Base-by-base conservation (phyloP, 306 rosid genomes). In the Vigna reflexopilosa region DNA sequence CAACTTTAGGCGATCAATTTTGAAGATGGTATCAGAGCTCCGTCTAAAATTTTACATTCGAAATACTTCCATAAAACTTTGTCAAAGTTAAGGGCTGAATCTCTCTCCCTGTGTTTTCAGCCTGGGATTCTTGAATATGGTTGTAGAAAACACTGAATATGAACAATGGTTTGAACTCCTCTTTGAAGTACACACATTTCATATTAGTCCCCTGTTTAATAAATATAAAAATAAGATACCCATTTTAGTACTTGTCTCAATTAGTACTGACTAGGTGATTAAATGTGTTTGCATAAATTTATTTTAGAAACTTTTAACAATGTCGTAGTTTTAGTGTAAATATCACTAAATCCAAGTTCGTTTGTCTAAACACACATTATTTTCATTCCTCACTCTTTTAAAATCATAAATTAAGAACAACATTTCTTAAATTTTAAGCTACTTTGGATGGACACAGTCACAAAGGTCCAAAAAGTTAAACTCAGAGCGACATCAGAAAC, bases 391-490 rank as follows among this genome's bases (percentile, higher is more conserved):
- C 1, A 1, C 17, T 57, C 7, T 22, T 49, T 12, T 12, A 30
- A 61, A 17, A 49, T 19, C 30, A 38, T 63, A 30, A 63, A 20
- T n/a, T 10, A 76, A 63, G 38, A 63, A 63, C 9, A 14, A 65
- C 40, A 7, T 75, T n/a, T 19, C 72, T 48, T 63, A 20, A 20
- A 9, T 26, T 58, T 48, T 51, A 66, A 45, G 17, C 45, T n/a
- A 73, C 15, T 77, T 54, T 6, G 71, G 67, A 61, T 32, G 51
- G 10, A 40, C 14, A 42, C 30, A 7, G 4, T 10, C 69, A 11
- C 4, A 48, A 19, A 58, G 81, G 57, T 6, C 81, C 77, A 62
- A 51, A 76, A 42, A 20, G 24, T 70, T 22, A 17, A 9, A 64
- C 30, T 20, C 3, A 9, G 19, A 52, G 16, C 73, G 30, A 62